These are phyloP conservation scores for Xylaria arbuscula DNA, from an alignment of 2,329 filamentous ascomycete genomes.

Conservation along the genomic window DNA sequence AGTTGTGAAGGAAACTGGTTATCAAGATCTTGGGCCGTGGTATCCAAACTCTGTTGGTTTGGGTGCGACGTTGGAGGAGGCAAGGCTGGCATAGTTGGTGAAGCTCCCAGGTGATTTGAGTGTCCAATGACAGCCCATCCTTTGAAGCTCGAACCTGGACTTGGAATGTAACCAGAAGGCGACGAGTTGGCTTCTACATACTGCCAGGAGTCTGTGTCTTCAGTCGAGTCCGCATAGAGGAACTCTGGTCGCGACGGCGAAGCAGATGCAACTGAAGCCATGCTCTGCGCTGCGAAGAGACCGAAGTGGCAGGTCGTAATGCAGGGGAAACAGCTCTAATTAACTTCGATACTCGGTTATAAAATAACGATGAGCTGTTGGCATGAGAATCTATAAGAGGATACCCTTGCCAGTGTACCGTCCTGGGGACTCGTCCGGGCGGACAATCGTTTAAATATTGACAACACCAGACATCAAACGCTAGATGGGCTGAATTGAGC, in stretches of 20 bases:
- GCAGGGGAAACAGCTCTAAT: background rate
- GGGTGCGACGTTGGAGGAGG: conserved; percentile 51
- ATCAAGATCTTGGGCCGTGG: conserved; percentile 46
- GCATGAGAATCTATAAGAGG: background rate
- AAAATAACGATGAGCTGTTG: background rate
- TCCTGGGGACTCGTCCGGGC: background rate
- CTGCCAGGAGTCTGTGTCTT: conserved; percentile 52
- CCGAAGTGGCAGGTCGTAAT: conserved; percentile 7
- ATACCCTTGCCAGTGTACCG: background rate
- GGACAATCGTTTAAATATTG: background rate
- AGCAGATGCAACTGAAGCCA: conserved; percentile 51
- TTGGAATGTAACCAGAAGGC: conserved; percentile 58
- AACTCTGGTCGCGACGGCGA: conserved; percentile 47
- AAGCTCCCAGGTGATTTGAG: conserved; percentile 48
- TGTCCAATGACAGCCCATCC: conserved; percentile 62
- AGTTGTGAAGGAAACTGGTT: conserved; percentile 28
- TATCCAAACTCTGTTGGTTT: conserved; percentile 45
- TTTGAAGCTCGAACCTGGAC: conserved; percentile 63
- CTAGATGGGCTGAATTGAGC: background rate
- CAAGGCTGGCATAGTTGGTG: conserved; percentile 57
- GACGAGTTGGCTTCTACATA: conserved; percentile 49
- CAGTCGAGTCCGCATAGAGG: conserved; percentile 46
- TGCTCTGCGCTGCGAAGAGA: conserved; percentile 32
- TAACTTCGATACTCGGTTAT: conserved; percentile 1
- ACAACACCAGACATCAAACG: background rate